phyloP scores from a whole-genome alignment of 2,329 filamentous ascomycete species.

The Penicillium sp. region DNA sequence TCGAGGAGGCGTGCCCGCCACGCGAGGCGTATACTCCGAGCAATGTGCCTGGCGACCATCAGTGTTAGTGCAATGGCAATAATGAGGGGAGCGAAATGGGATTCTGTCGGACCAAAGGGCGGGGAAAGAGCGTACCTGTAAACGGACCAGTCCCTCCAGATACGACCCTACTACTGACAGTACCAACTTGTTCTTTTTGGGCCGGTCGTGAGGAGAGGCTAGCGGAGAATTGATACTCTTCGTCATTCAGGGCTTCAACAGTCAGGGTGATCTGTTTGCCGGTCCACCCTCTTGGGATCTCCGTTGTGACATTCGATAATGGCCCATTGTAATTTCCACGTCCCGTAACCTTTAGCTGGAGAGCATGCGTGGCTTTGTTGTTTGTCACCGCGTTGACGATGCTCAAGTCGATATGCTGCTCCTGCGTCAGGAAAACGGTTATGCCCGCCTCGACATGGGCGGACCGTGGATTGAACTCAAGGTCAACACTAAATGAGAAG shows the following conservation, averaged over 20 bases:
- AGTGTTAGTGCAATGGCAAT: too few species aligned
- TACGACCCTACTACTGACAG: neutral
- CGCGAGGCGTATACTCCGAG: conserved; percentile 11
- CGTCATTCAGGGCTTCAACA: conserved; percentile 8
- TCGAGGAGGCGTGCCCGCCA: neutral
- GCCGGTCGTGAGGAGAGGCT: neutral
- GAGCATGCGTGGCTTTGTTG: neutral
- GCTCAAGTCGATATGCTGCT: conserved; percentile 27
- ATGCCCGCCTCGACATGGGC: conserved; percentile 23
- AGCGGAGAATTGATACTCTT: conserved; percentile 9
- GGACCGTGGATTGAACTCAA: conserved; percentile 1
- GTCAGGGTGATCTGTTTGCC: neutral
- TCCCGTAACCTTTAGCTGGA: conserved; percentile 6
- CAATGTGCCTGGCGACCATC: too few species aligned
- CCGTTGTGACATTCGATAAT: neutral
- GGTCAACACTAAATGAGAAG: conserved; percentile 24
- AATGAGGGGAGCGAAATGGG: neutral
- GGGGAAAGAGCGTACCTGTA: conserved; percentile 3
- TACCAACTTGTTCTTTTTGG: neutral
- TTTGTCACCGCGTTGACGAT: conserved; percentile 2
- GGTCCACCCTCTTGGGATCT: neutral
- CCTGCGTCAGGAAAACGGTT: conserved; percentile 25
- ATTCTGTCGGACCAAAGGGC: too few species aligned
- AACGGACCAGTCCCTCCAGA: conserved; percentile 17
- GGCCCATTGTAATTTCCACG: conserved; percentile 7